These are phyloP conservation scores for Capronia epimyces DNA, from an alignment of 2,329 filamentous ascomycete genomes.

Conservation along the genomic window DNA sequence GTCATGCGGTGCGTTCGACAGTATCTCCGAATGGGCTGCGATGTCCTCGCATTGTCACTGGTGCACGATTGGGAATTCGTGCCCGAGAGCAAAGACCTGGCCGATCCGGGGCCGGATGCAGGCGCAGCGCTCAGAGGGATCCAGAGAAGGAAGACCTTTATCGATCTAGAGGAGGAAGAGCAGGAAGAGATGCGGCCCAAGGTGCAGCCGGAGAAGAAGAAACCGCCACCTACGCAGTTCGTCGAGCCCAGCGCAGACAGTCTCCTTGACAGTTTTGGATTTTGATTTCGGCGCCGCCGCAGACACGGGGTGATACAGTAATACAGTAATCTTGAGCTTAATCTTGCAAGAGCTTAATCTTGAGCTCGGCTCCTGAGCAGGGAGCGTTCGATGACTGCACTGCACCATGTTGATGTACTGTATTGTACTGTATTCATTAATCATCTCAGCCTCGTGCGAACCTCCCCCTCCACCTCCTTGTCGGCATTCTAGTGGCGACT, in stretches of 20 bases:
- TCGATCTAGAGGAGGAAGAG: slow-evolving; percentile 65
- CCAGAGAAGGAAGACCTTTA: slow-evolving; percentile 52
- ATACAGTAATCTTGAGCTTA: too few relatives aligned
- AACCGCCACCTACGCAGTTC: slow-evolving; percentile 68
- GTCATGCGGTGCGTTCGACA: slow-evolving; percentile 77
- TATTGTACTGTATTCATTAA: too few relatives aligned
- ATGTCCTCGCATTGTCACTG: slow-evolving; percentile 78
- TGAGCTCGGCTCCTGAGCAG: too few relatives aligned
- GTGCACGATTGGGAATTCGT: slow-evolving; percentile 52
- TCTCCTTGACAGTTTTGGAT: slow-evolving; percentile 87
- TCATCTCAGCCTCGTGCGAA: too few relatives aligned
- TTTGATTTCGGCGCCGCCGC: too few relatives aligned
- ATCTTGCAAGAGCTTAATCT: too few relatives aligned
- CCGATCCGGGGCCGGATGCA: not conserved
- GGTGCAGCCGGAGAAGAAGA: slow-evolving; percentile 41
- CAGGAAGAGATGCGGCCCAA: slow-evolving; percentile 44
- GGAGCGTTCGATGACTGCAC: too few relatives aligned
- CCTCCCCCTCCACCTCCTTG: too few relatives aligned
- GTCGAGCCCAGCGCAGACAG: slow-evolving; percentile 88
- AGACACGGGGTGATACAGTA: too few relatives aligned
- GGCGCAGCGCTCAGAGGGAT: not conserved
- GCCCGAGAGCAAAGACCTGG: slow-evolving; percentile 12
- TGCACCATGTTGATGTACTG: too few relatives aligned
- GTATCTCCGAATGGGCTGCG: slow-evolving; percentile 89
- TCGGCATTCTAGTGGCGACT: too few relatives aligned